These are phyloP conservation scores for Saccharomyces pastorianus DNA, from an alignment of 1,139 yeast species.

Conservation along the genomic window DNA sequence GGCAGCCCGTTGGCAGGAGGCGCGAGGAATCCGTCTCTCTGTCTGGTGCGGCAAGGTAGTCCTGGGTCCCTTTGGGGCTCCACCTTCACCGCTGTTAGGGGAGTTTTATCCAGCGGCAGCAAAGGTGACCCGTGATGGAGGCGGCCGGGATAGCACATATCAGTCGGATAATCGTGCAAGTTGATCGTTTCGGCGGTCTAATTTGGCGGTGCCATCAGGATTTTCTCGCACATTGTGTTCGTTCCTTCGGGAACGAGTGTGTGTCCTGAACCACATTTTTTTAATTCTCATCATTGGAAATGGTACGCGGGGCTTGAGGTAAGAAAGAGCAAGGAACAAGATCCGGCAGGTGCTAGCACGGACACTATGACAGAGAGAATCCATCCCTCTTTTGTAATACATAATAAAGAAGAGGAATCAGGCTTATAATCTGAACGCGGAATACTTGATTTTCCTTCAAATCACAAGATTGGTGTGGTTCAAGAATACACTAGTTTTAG, in stretches of 20 bases:
- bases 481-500: too few relatives aligned
- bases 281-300: neutral
- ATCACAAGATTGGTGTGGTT: too few relatives aligned
- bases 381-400: too few relatives aligned
- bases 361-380: too few relatives aligned
- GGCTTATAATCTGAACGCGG: too few relatives aligned
- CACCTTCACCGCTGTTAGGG: conserved; percentile 36
- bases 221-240: neutral
- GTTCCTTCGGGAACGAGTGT: neutral
- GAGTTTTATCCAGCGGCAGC: conserved; percentile 39
- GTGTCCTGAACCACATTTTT: neutral
- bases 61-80: conserved; percentile 17
- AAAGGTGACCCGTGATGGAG: conserved; percentile 36
- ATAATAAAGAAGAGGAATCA: too few relatives aligned
- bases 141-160: conserved; percentile 37
- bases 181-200: neutral
- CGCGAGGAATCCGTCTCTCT: conserved; percentile 31
- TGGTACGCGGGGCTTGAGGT: too few relatives aligned
- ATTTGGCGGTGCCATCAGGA: conserved; percentile 1
- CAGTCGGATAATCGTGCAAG: conserved; percentile 17
- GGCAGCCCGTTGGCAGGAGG: conserved; percentile 21
- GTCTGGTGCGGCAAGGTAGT: conserved; percentile 25
- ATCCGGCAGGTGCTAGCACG: too few relatives aligned
- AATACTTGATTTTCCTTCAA: too few relatives aligned
- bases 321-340: too few relatives aligned